phyloP scores from a whole-genome alignment of 169 alveolate genomes.

The Plasmodium sp. region DNA sequence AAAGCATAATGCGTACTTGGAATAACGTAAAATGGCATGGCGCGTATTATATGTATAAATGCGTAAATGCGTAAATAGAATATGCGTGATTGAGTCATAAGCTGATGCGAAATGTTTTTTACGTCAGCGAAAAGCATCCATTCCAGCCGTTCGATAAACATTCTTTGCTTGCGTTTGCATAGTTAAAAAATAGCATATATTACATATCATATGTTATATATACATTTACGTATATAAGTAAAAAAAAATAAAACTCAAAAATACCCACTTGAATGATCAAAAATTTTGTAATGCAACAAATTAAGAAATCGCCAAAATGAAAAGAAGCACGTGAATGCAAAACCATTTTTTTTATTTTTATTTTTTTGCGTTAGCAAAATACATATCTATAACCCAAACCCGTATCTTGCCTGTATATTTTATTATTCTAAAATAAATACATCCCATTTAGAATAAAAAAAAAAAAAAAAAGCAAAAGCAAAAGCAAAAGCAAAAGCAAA shows the following conservation, averaged over 20 bases:
- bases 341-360: background rate
- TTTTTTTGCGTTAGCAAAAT: background rate
- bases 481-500: no score
- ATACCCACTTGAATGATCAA: background rate
- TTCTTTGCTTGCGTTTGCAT: background rate
- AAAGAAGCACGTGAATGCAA: background rate
- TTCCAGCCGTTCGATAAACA: background rate
- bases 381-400: background rate
- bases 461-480: slow-evolving; percentile 12
- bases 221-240: background rate
- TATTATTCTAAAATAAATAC: background rate
- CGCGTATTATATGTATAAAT: background rate
- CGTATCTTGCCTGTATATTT: background rate
- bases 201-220: background rate
- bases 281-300: background rate
- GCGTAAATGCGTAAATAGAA: background rate
- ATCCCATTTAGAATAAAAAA: background rate
- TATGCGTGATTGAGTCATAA: background rate
- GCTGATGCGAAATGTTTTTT: background rate
- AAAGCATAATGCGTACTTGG: background rate
- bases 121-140: background rate
- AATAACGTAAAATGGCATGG: background rate
- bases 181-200: background rate
- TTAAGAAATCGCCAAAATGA: background rate
- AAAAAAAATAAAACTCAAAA: background rate